Evolutionary conservation across 75 land plant species (phyloP).

Genomic region (Picea sitchensis): DNA sequence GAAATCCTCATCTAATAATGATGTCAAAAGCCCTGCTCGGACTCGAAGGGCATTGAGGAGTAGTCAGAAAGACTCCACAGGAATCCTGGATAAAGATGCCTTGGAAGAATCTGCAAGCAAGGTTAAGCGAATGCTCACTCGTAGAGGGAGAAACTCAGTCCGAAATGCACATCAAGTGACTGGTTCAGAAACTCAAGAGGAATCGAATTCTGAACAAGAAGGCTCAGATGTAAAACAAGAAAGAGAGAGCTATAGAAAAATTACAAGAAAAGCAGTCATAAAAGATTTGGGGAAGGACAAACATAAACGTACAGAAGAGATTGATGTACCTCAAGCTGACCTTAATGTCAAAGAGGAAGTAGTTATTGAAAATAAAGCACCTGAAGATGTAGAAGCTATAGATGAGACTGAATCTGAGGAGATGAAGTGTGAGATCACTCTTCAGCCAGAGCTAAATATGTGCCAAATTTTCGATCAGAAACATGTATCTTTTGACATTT

Average conservation of each 20-base stretch:
- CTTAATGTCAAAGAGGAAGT: not conserved
- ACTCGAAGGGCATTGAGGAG: not conserved
- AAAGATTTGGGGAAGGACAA: not conserved
- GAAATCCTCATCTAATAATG: no score
- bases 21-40: not conserved
- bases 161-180: not conserved
- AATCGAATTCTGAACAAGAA: not conserved
- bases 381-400: not conserved
- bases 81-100: not conserved
- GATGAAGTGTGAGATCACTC: not conserved
- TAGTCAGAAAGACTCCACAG: not conserved
- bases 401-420: not conserved
- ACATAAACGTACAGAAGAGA: not conserved
- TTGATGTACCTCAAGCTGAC: not conserved
- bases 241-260: not conserved
- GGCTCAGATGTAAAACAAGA: not conserved
- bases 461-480: not conserved
- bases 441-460: not conserved
- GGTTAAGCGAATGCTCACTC: not conserved
- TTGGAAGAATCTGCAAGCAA: conserved; percentile 3
- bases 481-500: not conserved
- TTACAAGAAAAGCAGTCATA: not conserved
- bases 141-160: not conserved
- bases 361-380: not conserved
- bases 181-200: not conserved